Evolutionary conservation across 371 early-diverging fungal species (phyloP).

Genomic region (Fennellomyces sp.): DNA sequence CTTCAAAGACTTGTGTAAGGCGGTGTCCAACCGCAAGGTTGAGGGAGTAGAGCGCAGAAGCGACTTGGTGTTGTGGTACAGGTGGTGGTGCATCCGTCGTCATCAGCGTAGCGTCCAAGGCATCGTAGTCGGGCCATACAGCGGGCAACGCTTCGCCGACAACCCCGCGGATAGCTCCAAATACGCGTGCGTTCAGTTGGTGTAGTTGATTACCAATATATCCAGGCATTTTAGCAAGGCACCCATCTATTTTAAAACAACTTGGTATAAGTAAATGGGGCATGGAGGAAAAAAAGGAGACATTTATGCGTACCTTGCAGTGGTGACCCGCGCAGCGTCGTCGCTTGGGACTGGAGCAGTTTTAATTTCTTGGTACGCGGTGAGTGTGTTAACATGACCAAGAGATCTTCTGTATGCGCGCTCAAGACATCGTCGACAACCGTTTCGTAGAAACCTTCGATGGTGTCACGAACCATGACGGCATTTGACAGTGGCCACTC

Average conservation of each 20-base stretch:
- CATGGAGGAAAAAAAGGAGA: not conserved
- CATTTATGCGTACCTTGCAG: constrained; percentile 8
- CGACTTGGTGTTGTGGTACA: constrained; percentile 10
- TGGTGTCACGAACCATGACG: constrained; percentile 17
- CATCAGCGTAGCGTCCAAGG: not conserved
- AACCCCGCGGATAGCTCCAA: constrained; percentile 2
- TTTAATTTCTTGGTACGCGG: constrained; percentile 5
- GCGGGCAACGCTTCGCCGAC: constrained; percentile 12
- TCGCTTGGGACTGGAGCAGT: constrained; percentile 12
- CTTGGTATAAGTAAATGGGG: not conserved
- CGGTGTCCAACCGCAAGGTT: constrained; percentile 15
- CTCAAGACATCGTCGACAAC: constrained; percentile 34
- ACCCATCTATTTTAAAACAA: constrained; percentile 10
- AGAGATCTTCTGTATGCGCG: constrained; percentile 32
- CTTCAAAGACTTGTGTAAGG: constrained; percentile 4
- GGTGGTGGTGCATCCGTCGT: constrained; percentile 1
- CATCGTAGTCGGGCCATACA: constrained; percentile 12
- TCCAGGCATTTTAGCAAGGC: constrained; percentile 16
- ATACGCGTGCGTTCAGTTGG: constrained; percentile 13
- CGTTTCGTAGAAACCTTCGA: constrained; percentile 28
- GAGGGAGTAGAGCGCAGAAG: constrained; percentile 9
- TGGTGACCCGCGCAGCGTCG: not conserved
- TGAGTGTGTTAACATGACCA: constrained; percentile 31
- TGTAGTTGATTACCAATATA: constrained; percentile 23
- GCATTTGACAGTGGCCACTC: constrained; percentile 13